Conservation (phyloP, 2,329 filamentous ascomycete species). For the Fusarium temperatum region DNA sequence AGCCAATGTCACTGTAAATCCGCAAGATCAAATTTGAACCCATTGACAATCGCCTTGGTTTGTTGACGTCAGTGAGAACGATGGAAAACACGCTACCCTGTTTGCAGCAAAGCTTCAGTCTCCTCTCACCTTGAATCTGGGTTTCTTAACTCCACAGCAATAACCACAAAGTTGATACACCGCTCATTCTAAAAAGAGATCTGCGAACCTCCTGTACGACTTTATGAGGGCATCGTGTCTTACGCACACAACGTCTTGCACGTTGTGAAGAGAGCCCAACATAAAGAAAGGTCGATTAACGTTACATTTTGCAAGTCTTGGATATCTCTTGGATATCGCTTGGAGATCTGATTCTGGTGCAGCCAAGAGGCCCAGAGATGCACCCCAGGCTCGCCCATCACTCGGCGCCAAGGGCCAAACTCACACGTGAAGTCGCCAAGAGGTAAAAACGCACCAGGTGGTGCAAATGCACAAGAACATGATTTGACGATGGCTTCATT, state of each 20-base stretch:
- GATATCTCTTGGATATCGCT: slow-evolving; percentile 43
- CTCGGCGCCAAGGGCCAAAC: slow-evolving; percentile 41
- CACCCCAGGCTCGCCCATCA: slow-evolving; percentile 21
- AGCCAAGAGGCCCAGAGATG: slow-evolving; percentile 42
- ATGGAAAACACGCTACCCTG: not conserved
- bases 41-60: not conserved
- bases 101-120: not conserved
- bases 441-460: slow-evolving; percentile 36
- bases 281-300: not conserved
- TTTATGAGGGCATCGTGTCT: not conserved
- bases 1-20: not conserved
- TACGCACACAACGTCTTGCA: not conserved
- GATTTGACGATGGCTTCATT: slow-evolving; percentile 25
- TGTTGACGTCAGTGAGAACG: slow-evolving; percentile 17
- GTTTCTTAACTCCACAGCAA: not conserved
- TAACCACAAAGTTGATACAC: not conserved
- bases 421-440: slow-evolving; percentile 34
- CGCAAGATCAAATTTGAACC: not conserved
- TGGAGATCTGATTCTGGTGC: slow-evolving; percentile 36
- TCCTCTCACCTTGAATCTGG: not conserved
- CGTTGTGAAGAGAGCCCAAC: not conserved
- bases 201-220: not conserved
- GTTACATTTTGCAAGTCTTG: slow-evolving; percentile 29
- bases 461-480: slow-evolving; percentile 26
- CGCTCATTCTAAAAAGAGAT: not conserved